Percentiles rank a stretch among this genome's conserved stretches.
phyloP scores from a whole-genome alignment of 2,329 filamentous ascomycete species.

The Fusarium chaquense region DNA sequence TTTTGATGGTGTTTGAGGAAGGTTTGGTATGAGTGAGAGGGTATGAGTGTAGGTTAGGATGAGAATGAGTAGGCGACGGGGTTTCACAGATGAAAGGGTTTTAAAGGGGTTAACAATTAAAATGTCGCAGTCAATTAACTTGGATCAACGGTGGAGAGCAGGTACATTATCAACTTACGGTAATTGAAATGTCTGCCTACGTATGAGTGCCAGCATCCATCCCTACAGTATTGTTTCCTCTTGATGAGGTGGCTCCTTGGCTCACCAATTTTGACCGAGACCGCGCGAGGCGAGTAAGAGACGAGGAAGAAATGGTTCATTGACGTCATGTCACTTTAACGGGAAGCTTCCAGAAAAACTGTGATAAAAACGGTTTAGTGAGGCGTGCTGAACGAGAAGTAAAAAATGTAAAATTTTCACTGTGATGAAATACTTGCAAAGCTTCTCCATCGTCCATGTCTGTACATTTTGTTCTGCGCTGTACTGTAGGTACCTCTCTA shows the following conservation, averaged over 20 bases:
- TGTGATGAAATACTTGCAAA: neutral
- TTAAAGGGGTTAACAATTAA: constrained; percentile 25
- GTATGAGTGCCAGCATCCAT: neutral
- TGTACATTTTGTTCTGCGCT: neutral
- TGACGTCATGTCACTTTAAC: constrained; percentile 27
- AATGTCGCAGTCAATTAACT: constrained; percentile 23
- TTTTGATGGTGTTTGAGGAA: constrained; percentile 22
- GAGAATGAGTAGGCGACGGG: neutral
- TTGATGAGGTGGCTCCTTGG: constrained; percentile 35
- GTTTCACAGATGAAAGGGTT: constrained; percentile 15
- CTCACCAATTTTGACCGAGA: constrained; percentile 22
- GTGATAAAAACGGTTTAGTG: neutral
- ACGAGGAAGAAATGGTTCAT: neutral
- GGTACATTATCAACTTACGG: constrained; percentile 8
- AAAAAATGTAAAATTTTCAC: constrained; percentile 35
- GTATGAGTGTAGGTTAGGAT: constrained; percentile 17
- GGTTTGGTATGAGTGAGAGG: constrained; percentile 8
- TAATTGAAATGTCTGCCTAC: neutral
- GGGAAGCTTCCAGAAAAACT: constrained; percentile 34
- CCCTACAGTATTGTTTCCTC: neutral
- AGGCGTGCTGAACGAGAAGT: neutral
- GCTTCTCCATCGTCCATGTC: neutral
- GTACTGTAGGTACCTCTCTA: constrained; percentile 4
- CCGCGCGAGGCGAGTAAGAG: constrained; percentile 24
- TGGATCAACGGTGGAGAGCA: constrained; percentile 15